These are phyloP conservation scores for Aureobasidium uvarum DNA, from an alignment of 2,329 filamentous ascomycete genomes.

Conservation along the genomic window DNA sequence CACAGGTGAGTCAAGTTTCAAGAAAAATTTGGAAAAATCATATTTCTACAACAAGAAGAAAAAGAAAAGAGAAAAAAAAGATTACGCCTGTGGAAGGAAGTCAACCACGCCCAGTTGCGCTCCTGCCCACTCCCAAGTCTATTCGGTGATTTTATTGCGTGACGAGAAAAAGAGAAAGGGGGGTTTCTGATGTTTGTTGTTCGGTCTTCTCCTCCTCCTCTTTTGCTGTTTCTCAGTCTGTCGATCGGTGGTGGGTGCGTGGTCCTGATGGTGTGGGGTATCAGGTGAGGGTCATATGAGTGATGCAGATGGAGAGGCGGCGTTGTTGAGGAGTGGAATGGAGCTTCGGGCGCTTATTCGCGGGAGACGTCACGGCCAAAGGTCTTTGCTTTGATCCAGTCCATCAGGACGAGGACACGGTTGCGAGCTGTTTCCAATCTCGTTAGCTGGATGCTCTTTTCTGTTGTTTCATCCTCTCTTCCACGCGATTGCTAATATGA, in stretches of 20 bases:
- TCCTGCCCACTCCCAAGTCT: constrained; percentile 16
- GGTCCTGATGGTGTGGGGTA: constrained; percentile 5
- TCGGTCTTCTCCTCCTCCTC: background rate
- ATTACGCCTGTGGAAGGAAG: background rate
- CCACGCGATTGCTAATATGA: background rate
- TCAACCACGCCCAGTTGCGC: background rate
- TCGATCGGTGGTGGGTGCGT: constrained; percentile 10
- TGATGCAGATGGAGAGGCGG: background rate
- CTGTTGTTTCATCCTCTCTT: background rate
- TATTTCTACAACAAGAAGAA: constrained; percentile 9
- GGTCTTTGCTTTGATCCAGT: constrained; percentile 96
- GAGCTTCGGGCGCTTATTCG: constrained; percentile 52
- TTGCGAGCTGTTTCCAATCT: constrained; percentile 68
- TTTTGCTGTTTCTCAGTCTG: background rate
- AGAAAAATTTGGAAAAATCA: background rate
- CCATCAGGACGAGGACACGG: constrained; percentile 84
- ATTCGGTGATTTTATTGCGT: background rate
- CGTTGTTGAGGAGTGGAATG: background rate
- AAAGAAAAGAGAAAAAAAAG: background rate
- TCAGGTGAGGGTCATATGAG: constrained; percentile 21
- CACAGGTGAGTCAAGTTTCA: too few relatives aligned
- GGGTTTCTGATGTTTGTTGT: background rate
- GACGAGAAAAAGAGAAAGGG: background rate
- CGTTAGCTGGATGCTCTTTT: constrained; percentile 28
- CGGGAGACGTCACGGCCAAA: constrained; percentile 94